Base-by-base conservation (phyloP, 2,329 filamentous ascomycete genomes). In the Dactylonectria estremocensis region DNA sequence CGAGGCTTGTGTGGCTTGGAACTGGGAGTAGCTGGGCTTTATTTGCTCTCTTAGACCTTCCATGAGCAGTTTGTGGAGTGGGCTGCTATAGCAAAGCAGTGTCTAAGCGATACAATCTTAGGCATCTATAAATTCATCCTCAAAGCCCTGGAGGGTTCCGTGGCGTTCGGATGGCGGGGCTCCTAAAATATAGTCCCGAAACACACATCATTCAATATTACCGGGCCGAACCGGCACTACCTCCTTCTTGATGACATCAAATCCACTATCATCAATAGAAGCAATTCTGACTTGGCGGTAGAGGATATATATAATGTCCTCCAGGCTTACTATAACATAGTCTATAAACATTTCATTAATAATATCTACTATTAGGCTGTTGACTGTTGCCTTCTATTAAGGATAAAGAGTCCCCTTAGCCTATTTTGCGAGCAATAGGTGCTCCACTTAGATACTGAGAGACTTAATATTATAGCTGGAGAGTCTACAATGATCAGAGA, bases 311-410 rank as follows among this genome's bases (percentile, higher is more conserved):
- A 90, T 60, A 87, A 92, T 68, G 86, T 87, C 2, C 80, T 92
- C 0, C 78, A 83, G 57, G 82, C 85, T 5, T 92, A 91, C 77
- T 92, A 92, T 80, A 85, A 87, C 37, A 85, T 92, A 2, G 83
- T 88, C 0, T 81, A 80, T 18, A 87, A 88, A 74, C 84, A 89
- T 0, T 91, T 92, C 67, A 83, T 91, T 2, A 90, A 93, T 73
- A 85, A 81, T 14, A 77, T 93, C 2, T 50, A 37, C 6, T 28
- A 24, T 18, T 33, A 60, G 40, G 57, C 57, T n/a, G 46, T 40
- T 4, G 57, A 49, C 18, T 20, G 50, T n/a, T 50, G 16, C 4
- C 33, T 50, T 1, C 28, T 60, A 5, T 40, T 31, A 3, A 45
- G 57, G 8, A 31, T 45, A 7, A 40, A 40, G 33, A 60, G 20